Percentiles rank a stretch among this genome's conserved stretches.
Conservation (phyloP, 371 early-diverging fungal genomes). For the Funneliformis caledonium region DNA sequence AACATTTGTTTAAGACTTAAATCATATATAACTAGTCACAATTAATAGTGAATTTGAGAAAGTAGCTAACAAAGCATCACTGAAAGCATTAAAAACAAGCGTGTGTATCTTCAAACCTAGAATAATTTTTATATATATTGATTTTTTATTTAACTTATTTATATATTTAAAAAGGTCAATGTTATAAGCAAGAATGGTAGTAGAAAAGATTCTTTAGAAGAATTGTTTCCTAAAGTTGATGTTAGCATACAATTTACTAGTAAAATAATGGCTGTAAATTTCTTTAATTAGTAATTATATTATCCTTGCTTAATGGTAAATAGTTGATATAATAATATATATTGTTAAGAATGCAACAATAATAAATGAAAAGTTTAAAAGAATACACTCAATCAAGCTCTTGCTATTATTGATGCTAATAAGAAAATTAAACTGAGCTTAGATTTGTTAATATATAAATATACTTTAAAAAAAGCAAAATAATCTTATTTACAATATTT, state of each 20-base stretch:
- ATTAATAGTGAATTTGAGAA: conserved; percentile 93
- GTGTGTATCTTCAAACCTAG: conserved; percentile 40
- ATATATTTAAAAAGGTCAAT: background rate
- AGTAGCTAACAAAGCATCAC: conserved; percentile 77
- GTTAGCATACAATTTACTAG: conserved; percentile 62
- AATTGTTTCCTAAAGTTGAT: conserved; percentile 87
- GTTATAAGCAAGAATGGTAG: conserved; percentile 37
- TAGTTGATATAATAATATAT: conserved; percentile 20
- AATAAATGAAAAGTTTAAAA: conserved; percentile 95
- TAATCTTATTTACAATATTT: background rate
- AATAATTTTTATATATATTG: background rate
- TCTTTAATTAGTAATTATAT: background rate
- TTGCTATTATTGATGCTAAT: conserved; percentile 74
- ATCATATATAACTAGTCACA: conserved; percentile 73
- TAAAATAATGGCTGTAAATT: conserved; percentile 50
- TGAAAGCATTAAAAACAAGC: conserved; percentile 66
- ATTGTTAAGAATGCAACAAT: conserved; percentile 71
- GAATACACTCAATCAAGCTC: conserved; percentile 86
- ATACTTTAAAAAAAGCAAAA: background rate
- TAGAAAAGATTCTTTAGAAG: conserved; percentile 72
- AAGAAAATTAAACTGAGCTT: conserved; percentile 83
- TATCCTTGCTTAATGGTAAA: background rate
- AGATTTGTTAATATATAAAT: conserved; percentile 46
- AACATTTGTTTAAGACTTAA: conserved; percentile 86
- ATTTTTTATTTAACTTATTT: background rate